Evolutionary conservation across 2,329 filamentous ascomycete genomes (phyloP).

Genomic region (Cytospora leucostoma): DNA sequence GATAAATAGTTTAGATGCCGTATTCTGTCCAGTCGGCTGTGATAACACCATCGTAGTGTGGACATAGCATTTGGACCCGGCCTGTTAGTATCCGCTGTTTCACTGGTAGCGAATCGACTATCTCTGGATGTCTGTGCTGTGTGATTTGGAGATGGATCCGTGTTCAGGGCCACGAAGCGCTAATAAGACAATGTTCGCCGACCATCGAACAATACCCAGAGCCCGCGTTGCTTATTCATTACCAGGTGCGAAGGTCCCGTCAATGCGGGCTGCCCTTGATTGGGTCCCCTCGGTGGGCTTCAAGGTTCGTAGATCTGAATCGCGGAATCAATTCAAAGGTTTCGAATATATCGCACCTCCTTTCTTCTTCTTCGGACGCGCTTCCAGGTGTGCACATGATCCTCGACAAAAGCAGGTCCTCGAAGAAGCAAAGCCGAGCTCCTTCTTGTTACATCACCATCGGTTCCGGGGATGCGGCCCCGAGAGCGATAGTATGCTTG

Average conservation of each 20-base stretch:
- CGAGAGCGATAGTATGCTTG: background rate
- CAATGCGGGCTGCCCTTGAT: background rate
- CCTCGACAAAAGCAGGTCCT: background rate
- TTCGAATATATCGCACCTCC: conserved; percentile 10
- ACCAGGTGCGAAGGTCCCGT: background rate
- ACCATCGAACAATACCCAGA: too few species aligned
- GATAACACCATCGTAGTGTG: background rate
- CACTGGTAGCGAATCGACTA: background rate
- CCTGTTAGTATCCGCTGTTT: background rate
- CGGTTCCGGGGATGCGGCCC: background rate
- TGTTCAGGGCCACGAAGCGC: background rate
- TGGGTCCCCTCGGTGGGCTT: background rate
- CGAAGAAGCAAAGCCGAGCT: conserved; percentile 6
- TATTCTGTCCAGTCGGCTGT: conserved; percentile 13
- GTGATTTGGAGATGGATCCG: background rate
- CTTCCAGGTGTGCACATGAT: background rate
- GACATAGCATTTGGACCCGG: background rate
- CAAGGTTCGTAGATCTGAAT: background rate
- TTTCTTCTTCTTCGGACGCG: background rate
- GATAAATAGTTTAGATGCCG: background rate
- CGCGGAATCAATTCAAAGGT: conserved; percentile 10
- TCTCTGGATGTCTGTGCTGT: background rate
- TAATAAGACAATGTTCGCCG: too few species aligned
- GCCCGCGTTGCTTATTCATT: background rate
- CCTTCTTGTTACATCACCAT: conserved; percentile 6